Evolutionary conservation across 176 grass and related monocot species (phyloP).

Genomic region (Saccharum officinarum): DNA sequence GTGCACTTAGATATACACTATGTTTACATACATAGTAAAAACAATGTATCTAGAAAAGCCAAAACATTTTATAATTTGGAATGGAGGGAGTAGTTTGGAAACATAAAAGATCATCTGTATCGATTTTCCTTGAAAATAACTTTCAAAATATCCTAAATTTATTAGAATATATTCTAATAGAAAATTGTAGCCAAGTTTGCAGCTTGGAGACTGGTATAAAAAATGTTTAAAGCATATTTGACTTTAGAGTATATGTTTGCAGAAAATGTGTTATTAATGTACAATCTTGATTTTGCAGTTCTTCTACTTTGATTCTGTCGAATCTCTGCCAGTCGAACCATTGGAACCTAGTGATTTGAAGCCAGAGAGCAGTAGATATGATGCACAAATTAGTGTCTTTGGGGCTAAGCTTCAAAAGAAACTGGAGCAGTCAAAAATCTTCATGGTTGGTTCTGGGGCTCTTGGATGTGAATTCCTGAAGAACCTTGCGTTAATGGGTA

Average conservation of each 20-base stretch:
- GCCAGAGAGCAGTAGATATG: constrained; percentile 66
- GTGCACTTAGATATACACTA: too few species aligned
- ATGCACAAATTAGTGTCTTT: constrained; percentile 91
- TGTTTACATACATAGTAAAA: too few species aligned
- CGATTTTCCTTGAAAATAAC: background rate
- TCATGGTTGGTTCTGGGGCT: constrained; percentile 89
- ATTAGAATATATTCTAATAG: background rate
- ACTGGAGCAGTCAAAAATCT: constrained; percentile 80
- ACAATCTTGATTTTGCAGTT: constrained; percentile 56
- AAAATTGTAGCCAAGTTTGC: background rate
- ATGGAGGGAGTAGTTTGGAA: background rate
- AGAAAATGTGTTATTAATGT: constrained; percentile 4
- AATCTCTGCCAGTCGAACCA: constrained; percentile 82
- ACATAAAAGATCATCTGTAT: background rate
- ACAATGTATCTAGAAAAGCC: too few species aligned
- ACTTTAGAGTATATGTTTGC: background rate
- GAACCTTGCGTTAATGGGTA: constrained; percentile 88
- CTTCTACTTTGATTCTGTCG: constrained; percentile 97
- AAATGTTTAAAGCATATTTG: background rate
- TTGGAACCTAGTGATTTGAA: constrained; percentile 69
- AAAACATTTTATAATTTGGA: too few species aligned
- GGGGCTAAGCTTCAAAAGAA: constrained; percentile 82
- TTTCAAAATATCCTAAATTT: background rate
- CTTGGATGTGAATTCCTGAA: constrained; percentile 95
- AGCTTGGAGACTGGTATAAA: background rate